Conservation (phyloP, 2,329 filamentous ascomycete species). For the Niveomyces coronatus region DNA sequence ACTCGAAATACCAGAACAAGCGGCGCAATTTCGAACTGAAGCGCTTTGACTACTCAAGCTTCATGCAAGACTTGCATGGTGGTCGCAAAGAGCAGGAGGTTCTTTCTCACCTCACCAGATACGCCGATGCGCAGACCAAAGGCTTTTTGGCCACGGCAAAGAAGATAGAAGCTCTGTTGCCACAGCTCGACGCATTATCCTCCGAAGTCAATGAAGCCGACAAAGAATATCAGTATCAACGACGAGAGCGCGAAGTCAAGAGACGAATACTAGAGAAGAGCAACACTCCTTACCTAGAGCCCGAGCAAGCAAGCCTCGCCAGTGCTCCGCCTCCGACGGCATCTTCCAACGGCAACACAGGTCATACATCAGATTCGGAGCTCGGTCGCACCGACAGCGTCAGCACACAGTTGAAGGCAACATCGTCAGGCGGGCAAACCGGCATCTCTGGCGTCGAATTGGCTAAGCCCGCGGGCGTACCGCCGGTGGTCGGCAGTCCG, state of each 20-base stretch:
- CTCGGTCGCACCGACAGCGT: constrained; percentile 65
- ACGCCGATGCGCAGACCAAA: constrained; percentile 80
- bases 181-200: constrained; percentile 80
- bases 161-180: constrained; percentile 76
- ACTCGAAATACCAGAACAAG: constrained; percentile 93
- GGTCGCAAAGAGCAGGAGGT: constrained; percentile 98
- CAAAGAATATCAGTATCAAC: constrained; percentile 92
- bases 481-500: constrained; percentile 39
- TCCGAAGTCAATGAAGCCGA: constrained; percentile 86
- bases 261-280: constrained; percentile 81
- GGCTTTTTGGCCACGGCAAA: constrained; percentile 74
- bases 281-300: constrained; percentile 61
- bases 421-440: constrained; percentile 33
- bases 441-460: constrained; percentile 31
- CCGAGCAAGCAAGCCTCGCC: constrained; percentile 44
- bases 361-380: constrained; percentile 54
- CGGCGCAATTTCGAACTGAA: constrained; percentile 92
- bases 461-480: constrained; percentile 47
- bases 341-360: constrained; percentile 33
- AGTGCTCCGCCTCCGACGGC: constrained; percentile 22
- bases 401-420: constrained; percentile 52
- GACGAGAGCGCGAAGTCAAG: constrained; percentile 94
- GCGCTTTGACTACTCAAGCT: constrained; percentile 96
- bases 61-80: constrained; percentile 98
- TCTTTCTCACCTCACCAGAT: constrained; percentile 85